Evolutionary conservation across 768 basidiomycete genomes (phyloP).

Genomic region (Boletus subparvulus): DNA sequence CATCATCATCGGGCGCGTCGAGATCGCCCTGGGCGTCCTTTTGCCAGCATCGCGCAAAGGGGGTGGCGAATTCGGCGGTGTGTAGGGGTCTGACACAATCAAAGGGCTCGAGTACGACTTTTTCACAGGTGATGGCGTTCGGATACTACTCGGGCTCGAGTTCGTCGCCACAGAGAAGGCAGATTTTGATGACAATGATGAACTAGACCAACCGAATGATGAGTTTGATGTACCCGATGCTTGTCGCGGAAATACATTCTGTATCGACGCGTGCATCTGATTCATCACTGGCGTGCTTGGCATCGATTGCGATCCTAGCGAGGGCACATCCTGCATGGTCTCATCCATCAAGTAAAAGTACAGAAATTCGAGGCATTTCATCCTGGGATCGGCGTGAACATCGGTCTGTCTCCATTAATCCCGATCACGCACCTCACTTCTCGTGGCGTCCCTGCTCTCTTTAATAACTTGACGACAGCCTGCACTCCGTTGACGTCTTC

Average conservation of each 20-base stretch:
- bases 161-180: slow-evolving; percentile 41
- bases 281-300: slow-evolving; percentile 32
- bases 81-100: slow-evolving; percentile 17
- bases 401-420: slow-evolving; percentile 33
- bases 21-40: slow-evolving; percentile 22
- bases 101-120: slow-evolving; percentile 32
- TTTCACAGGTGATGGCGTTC: slow-evolving; percentile 43
- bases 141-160: slow-evolving; percentile 28
- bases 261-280: slow-evolving; percentile 24
- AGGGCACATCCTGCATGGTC: slow-evolving; percentile 33
- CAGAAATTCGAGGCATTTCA: slow-evolving; percentile 94
- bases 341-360: slow-evolving; percentile 95
- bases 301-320: slow-evolving; percentile 29
- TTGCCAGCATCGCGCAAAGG: slow-evolving; percentile 26
- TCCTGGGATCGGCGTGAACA: slow-evolving; percentile 46
- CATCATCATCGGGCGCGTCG: slow-evolving; percentile 56
- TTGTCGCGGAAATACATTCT: slow-evolving; percentile 27
- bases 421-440: slow-evolving; percentile 79
- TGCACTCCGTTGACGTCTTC: slow-evolving; percentile 79
- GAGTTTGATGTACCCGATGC: slow-evolving; percentile 17
- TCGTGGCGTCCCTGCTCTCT: slow-evolving; percentile 80
- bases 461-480: slow-evolving; percentile 82
- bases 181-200: slow-evolving; percentile 35
- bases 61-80: slow-evolving; percentile 28
- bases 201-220: slow-evolving; percentile 25